Evolutionary conservation across 2,329 filamentous ascomycete species (phyloP).

Genomic region (Chrysosporium keratinophilum): DNA sequence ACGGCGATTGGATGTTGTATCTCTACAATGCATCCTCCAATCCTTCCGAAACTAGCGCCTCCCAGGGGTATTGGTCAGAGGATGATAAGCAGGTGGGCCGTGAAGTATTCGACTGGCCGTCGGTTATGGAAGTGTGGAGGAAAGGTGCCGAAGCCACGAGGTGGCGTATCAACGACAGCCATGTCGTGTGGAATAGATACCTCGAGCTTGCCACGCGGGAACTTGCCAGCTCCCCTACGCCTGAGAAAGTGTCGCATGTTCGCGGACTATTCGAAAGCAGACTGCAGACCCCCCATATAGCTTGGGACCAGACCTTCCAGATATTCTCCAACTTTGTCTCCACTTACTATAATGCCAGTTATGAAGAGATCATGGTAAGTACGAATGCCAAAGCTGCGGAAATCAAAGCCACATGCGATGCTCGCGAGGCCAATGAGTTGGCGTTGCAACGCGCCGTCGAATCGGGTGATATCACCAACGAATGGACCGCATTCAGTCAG

Average conservation of each 20-base stretch:
- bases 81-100: constrained; percentile 49
- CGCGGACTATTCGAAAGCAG: constrained; percentile 45
- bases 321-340: constrained; percentile 51
- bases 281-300: constrained; percentile 48
- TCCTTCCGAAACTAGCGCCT: constrained; percentile 23
- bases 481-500: constrained; percentile 47
- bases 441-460: constrained; percentile 43
- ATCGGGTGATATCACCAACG: constrained; percentile 42
- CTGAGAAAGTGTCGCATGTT: constrained; percentile 41
- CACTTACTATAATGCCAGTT: constrained; percentile 43
- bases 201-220: constrained; percentile 47
- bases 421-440: constrained; percentile 47
- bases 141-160: constrained; percentile 48
- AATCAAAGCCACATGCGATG: constrained; percentile 44
- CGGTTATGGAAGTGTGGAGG: constrained; percentile 47
- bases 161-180: constrained; percentile 52
- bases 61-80: constrained; percentile 39
- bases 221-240: constrained; percentile 38
- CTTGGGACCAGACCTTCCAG: constrained; percentile 51
- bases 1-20: constrained; percentile 50
- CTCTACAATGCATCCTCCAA: constrained; percentile 44
- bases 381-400: constrained; percentile 42
- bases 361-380: constrained; percentile 50
- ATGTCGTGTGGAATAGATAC: constrained; percentile 52
- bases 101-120: constrained; percentile 49